A percentile compares a stretch with the other conserved stretches of the same genome.
phyloP scores from a whole-genome alignment of 768 basidiomycete genomes.

The Podaxis sp. region DNA sequence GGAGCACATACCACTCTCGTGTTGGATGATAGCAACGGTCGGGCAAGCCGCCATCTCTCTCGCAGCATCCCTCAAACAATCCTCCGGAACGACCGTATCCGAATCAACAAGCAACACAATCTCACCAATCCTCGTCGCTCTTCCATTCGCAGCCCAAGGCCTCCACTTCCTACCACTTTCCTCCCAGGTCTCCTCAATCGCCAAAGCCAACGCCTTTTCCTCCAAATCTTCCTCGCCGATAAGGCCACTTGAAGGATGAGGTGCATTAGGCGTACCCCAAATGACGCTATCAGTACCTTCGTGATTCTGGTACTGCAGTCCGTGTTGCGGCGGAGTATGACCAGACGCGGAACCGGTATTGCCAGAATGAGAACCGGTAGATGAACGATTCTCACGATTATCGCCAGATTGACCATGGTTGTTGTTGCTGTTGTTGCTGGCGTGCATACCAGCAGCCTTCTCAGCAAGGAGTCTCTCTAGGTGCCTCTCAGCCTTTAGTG shows the following conservation, averaged over 20 bases:
- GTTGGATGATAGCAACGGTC: constrained; percentile 83
- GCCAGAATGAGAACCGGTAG: constrained; percentile 15
- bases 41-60: constrained; percentile 76
- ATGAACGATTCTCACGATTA: constrained; percentile 11
- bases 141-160: constrained; percentile 77
- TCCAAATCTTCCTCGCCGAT: constrained; percentile 51
- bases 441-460: constrained; percentile 16
- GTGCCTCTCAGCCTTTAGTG: constrained; percentile 56
- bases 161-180: constrained; percentile 51
- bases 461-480: constrained; percentile 43
- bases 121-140: constrained; percentile 69
- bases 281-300: constrained; percentile 54
- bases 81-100: constrained; percentile 77
- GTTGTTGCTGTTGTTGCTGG: not conserved
- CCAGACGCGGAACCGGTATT: constrained; percentile 18
- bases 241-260: constrained; percentile 13
- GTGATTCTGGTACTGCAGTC: constrained; percentile 65
- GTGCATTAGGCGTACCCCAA: constrained; percentile 21
- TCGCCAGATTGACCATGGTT: not conserved
- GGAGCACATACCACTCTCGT: constrained; percentile 57
- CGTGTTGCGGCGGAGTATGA: constrained; percentile 38
- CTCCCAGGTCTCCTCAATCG: constrained; percentile 68
- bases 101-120: constrained; percentile 80
- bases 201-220: constrained; percentile 69
- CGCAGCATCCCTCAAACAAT: constrained; percentile 84